Evolutionary conservation across 306 rosid genomes (phyloP).

Genomic region (Quercus suber): DNA sequence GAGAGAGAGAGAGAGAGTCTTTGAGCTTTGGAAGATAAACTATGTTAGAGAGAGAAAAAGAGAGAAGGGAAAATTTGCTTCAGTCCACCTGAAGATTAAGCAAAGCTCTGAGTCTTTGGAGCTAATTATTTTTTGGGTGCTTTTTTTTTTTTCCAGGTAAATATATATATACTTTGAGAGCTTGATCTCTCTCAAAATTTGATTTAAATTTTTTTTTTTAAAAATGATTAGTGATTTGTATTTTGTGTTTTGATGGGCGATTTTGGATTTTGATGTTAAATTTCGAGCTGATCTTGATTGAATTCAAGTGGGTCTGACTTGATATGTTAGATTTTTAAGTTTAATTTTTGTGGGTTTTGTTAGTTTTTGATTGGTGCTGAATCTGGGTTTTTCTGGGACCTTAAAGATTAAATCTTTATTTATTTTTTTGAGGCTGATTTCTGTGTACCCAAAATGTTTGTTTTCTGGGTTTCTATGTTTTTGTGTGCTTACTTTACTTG

Average conservation of each 20-base stretch:
- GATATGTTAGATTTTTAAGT: neutral
- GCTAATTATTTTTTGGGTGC: neutral
- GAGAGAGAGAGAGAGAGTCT: conserved; percentile 8
- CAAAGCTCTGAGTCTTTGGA: neutral
- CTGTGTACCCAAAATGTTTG: neutral
- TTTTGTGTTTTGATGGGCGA: neutral
- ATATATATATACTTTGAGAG: neutral
- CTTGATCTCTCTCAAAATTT: conserved; percentile 9
- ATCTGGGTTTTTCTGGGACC: neutral
- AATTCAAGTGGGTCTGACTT: neutral
- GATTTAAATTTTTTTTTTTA: neutral
- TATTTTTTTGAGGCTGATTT: conserved; percentile 3
- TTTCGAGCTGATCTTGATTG: neutral
- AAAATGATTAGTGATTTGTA: neutral
- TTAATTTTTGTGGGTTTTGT: neutral
- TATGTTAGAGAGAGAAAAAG: neutral
- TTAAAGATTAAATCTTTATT: neutral
- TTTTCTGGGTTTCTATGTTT: neutral
- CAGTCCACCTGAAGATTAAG: neutral
- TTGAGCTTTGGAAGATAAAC: neutral
- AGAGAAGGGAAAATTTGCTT: neutral
- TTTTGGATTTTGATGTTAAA: neutral
- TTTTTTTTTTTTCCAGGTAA: neutral
- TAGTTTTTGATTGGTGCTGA: neutral
- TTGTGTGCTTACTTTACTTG: neutral